Conservation (phyloP, 768 basidiomycete genomes). For the Xerocomus spinulosus region DNA sequence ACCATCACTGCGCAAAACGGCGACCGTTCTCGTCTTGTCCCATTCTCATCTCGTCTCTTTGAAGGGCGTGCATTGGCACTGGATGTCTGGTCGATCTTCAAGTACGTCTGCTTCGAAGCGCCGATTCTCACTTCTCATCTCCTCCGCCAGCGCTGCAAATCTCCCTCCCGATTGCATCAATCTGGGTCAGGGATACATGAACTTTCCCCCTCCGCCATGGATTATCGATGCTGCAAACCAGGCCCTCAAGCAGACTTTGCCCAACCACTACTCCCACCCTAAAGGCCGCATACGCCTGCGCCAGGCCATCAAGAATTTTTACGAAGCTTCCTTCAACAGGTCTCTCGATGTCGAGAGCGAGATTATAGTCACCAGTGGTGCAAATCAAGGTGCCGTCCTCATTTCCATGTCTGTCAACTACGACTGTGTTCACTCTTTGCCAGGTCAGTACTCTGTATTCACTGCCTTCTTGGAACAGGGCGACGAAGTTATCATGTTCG, state of each 20-base stretch:
- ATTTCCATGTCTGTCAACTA: neutral
- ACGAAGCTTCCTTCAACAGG: conserved; percentile 62
- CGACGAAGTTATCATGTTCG: conserved; percentile 98
- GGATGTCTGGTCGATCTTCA: conserved; percentile 92
- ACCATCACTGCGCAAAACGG: neutral
- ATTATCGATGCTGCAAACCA: conserved; percentile 67
- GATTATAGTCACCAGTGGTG: conserved; percentile 92
- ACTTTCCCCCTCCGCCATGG: conserved; percentile 82
- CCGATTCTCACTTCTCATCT: conserved; percentile 7
- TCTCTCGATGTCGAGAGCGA: conserved; percentile 80
- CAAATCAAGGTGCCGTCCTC: conserved; percentile 75
- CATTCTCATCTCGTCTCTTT: conserved; percentile 65
- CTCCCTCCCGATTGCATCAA: conserved; percentile 92
- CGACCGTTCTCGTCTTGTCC: conserved; percentile 51
- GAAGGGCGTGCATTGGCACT: conserved; percentile 74
- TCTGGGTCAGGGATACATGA: conserved; percentile 94
- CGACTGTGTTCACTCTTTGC: conserved; percentile 9
- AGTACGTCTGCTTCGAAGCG: conserved; percentile 39
- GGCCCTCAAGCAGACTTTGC: conserved; percentile 55
- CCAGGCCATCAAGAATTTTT: conserved; percentile 79
- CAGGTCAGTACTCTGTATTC: conserved; percentile 89
- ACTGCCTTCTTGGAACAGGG: conserved; percentile 87
- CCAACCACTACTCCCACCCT: conserved; percentile 90
- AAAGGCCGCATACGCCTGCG: conserved; percentile 84
- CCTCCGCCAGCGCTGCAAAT: conserved; percentile 63